phyloP scores from a whole-genome alignment of 2,329 filamentous ascomycete genomes.

The Dactylellina leptospora region DNA sequence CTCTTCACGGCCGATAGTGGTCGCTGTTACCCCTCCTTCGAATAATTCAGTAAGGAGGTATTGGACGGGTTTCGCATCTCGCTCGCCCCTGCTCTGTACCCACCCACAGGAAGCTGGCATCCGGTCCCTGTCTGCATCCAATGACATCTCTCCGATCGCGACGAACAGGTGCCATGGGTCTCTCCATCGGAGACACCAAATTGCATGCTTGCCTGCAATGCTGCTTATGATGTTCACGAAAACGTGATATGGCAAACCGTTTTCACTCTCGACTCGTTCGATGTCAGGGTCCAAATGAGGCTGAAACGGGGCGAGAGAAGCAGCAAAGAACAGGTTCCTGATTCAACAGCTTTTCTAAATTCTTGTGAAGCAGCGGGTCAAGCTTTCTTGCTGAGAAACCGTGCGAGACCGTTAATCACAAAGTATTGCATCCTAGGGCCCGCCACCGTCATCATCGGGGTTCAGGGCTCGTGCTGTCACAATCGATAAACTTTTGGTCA shows the following conservation, averaged over 20 bases:
- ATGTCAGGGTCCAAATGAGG: conserved; percentile 46
- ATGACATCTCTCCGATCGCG: conserved; percentile 43
- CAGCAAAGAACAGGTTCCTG: conserved; percentile 13
- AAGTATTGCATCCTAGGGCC: conserved; percentile 13
- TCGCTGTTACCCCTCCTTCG: no score
- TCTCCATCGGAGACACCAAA: conserved; percentile 29
- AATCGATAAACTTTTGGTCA: conserved; percentile 33
- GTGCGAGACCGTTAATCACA: conserved; percentile 49
- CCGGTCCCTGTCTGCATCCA: conserved; percentile 10
- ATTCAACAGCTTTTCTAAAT: neutral
- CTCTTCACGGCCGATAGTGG: neutral
- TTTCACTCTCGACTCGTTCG: conserved; percentile 32
- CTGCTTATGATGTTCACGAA: conserved; percentile 6
- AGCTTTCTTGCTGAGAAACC: conserved; percentile 43
- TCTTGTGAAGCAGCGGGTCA: conserved; percentile 9
- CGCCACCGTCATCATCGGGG: no score
- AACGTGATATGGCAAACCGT: conserved; percentile 38
- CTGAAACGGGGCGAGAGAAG: conserved; percentile 44
- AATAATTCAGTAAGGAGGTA: conserved; percentile 17
- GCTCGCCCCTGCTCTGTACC: conserved; percentile 1
- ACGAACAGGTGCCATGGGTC: conserved; percentile 20
- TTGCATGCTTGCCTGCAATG: conserved; percentile 7
- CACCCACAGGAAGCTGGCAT: conserved; percentile 1
- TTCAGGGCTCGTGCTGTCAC: neutral
- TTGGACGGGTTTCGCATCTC: conserved; percentile 26